Percentiles rank a stretch among this genome's conserved stretches.
Conservation (phyloP, 768 basidiomycete species). For the Podaxis carcinomalis region DNA sequence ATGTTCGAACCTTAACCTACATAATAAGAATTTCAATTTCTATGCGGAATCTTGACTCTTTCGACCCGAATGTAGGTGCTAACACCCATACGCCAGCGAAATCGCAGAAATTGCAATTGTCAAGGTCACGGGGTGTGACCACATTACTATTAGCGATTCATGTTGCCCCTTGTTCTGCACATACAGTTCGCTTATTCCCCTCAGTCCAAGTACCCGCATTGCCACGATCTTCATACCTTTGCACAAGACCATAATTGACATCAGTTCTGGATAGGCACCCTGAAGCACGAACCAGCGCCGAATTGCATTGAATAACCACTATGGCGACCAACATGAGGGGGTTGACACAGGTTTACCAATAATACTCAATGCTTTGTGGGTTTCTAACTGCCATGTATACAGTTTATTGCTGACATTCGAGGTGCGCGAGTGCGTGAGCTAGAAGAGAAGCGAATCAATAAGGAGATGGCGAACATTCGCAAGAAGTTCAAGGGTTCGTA, state of each 20-base stretch:
- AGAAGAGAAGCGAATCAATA: conserved; percentile 98
- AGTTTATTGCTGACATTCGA: conserved; percentile 99
- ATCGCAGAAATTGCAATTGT: not conserved
- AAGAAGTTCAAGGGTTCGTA: conserved; percentile 93
- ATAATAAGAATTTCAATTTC: not conserved
- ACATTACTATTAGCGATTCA: not conserved
- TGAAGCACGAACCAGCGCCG: no score
- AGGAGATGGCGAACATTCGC: conserved; percentile 99
- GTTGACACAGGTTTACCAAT: conserved; percentile 74
- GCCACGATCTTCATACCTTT: not conserved
- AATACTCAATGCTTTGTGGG: not conserved
- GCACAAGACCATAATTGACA: not conserved
- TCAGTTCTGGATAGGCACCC: no score
- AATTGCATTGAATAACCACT: conserved; percentile 10
- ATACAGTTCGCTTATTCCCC: not conserved
- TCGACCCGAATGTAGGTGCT: not conserved
- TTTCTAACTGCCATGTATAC: conserved; percentile 13
- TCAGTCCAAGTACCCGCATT: not conserved
- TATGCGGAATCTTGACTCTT: not conserved
- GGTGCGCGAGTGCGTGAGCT: conserved; percentile 94
- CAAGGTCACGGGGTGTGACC: conserved; percentile 5
- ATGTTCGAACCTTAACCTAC: not conserved
- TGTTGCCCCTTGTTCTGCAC: not conserved
- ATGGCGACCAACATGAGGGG: conserved; percentile 95
- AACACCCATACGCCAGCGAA: not conserved